Base-by-base conservation (phyloP, 768 basidiomycete genomes). In the Podaxis pistillaris region DNA sequence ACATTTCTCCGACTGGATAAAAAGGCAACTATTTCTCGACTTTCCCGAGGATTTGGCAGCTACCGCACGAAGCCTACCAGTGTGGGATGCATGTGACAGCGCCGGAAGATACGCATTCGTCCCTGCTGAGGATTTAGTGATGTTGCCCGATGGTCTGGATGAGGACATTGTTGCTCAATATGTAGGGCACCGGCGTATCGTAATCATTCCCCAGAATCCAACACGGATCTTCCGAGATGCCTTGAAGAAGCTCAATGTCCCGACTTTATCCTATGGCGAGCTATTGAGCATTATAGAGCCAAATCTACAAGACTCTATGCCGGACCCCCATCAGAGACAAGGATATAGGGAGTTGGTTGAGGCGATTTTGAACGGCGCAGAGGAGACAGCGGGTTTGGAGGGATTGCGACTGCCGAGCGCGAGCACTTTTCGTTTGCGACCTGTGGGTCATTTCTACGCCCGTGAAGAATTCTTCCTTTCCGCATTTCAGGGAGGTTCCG, bases 71-170 rank as follows among this genome's bases (percentile, higher is more conserved):
- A 26, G 30, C n/a, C 38, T 62, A 56, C 81, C 79, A 2, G 73
- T 80, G n/a, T 77, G 76, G 66, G 52, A 26, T 11, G 61, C 64
- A 11, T 26, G 50, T 13, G 49, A 51, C 41, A 30, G 41, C 7
- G 8, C 11, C 17, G 53, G 41, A 19, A 26, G 4, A 17, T 17
- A 63, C 4, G 19, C 30, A 12, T 41, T 56, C 19, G 8, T 50
- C 3, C 8, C 64, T 9, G 66, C 66, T 0, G 41, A 58, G 9
- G 36, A 53, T 3, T 36, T 67, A 7, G 11, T 30, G 11, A 17
- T 63, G 4, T 19, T 67, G 13, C 66, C 66, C 3, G 19, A 36
- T 3, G 53, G 51, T 2, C 33, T 65, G 30, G 53, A 56, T 19
- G 41, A 60, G 41, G 24, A 15, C 0, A 51, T 62, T 9, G 64